Evolutionary conservation across 768 basidiomycete species (phyloP), one percentile per base, ranked within the genome.

Genomic region (Trametes meyenii): DNA sequence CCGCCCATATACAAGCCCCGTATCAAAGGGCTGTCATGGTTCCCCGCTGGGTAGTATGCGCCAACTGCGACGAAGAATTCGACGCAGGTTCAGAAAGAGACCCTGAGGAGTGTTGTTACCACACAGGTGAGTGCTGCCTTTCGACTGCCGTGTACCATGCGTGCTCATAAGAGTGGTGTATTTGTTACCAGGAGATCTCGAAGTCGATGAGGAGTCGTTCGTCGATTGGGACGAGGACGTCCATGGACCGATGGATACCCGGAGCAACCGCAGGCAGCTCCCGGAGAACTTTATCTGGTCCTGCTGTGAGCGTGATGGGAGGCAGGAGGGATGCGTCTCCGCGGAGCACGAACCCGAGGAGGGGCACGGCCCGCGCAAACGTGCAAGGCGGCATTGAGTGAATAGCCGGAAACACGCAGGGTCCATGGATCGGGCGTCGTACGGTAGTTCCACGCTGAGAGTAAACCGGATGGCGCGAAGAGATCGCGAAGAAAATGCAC

Each of bases 211-310:
- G 49, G 74, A 73, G 1, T 67, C 66, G 12, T 82, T 81, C 58
- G 69, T 58, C 11, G 82, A 83, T 64, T 80, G 79, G 76, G 83
- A 83, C 61, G 79, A 82, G 62, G 70, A 73, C 33, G 73, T 69
- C 51, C 81, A 82, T 56, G 82, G 83, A 2, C 78, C 77, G 1
- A 80, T 77, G 74, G 79, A 84, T 66, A 75, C 77, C 5, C 35
- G 66, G 17, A 63, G 70, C 36, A 81, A 79, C 67, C 75, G 77
- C 54, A 62, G 65, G 55, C 65, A 76, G 16, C 81, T 70, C 58
- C 82, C 83, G 1, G 77, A 83, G 58, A 77, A 78, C 51, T 85
- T 83, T 62, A 69, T 52, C 3, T 85, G 83, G 83, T 75, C 71
- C 2, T 85, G 83, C 63, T 85, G 84, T 62, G 73, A 78, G n/a